Evolutionary conservation across 805 yeast genomes (phyloP).

Genomic region (Sporopachydermia lactativora): DNA sequence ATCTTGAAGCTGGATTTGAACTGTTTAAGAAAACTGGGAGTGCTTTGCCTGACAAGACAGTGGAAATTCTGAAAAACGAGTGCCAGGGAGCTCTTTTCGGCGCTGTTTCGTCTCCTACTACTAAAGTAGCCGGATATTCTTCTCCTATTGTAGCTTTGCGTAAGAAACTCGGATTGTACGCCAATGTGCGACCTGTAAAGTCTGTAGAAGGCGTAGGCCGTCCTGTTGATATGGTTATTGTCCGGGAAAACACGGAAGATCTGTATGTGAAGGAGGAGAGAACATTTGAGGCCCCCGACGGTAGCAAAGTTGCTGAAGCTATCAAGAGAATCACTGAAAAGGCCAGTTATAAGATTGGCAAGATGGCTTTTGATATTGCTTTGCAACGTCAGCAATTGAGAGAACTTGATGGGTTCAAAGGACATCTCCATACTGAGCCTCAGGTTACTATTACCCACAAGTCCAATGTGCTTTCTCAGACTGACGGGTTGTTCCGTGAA

Average conservation of each 20-base stretch:
- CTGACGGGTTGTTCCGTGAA: slow-evolving; percentile 96
- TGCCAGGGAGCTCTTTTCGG: slow-evolving; percentile 98
- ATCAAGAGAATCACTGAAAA: slow-evolving; percentile 88
- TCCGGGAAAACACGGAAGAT: slow-evolving; percentile 97
- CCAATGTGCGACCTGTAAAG: slow-evolving; percentile 96
- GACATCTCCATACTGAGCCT: slow-evolving; percentile 40
- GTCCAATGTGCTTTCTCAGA: slow-evolving; percentile 82
- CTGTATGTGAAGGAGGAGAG: slow-evolving; percentile 82
- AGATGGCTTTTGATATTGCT: slow-evolving; percentile 87
- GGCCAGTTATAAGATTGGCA: slow-evolving; percentile 78
- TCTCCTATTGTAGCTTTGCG: slow-evolving; percentile 98
- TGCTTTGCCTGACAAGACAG: slow-evolving; percentile 90
- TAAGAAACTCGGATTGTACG: slow-evolving; percentile 87
- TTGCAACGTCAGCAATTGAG: slow-evolving; percentile 77
- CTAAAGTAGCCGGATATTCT: slow-evolving; percentile 90
- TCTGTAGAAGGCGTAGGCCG: slow-evolving; percentile 75
- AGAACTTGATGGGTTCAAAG: slow-evolving; percentile 24
- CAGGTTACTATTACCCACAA: slow-evolving; percentile 89
- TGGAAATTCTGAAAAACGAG: slow-evolving; percentile 53
- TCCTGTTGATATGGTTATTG: slow-evolving; percentile 95
- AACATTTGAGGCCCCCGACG: slow-evolving; percentile 59
- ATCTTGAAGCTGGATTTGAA: slow-evolving; percentile 90
- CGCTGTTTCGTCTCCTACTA: slow-evolving; percentile 93
- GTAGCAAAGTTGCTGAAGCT: slow-evolving; percentile 90
- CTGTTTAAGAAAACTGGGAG: slow-evolving; percentile 88